Conservation (phyloP, 2,329 filamentous ascomycete species). For the Alternaria consortialis region DNA sequence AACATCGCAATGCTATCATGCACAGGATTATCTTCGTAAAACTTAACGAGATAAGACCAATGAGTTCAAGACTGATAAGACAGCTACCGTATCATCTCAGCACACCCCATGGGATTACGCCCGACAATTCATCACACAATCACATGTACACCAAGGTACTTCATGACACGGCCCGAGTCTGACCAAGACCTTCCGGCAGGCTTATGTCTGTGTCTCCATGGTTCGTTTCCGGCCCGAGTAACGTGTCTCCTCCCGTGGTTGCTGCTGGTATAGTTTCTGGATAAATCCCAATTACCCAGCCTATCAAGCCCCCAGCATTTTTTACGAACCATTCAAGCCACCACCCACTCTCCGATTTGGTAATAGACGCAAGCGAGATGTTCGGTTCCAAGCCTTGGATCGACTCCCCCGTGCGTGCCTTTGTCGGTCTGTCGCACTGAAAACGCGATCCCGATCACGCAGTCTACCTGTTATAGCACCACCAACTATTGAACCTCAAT, state of each 20-base stretch:
- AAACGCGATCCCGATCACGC: constrained; percentile 7
- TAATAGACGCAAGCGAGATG: constrained; percentile 8
- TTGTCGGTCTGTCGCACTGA: constrained; percentile 1
- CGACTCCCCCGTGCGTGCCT: not conserved
- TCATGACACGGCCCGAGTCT: constrained; percentile 25
- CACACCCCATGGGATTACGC: constrained; percentile 12
- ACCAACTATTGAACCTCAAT: constrained; percentile 1
- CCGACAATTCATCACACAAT: constrained; percentile 11
- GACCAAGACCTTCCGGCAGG: constrained; percentile 10
- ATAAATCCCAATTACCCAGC: constrained; percentile 18
- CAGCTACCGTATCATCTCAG: constrained; percentile 20
- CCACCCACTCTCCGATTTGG: not conserved
- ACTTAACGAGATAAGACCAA: not conserved
- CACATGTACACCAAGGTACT: constrained; percentile 9
- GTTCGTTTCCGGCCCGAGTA: constrained; percentile 15
- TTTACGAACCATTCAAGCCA: constrained; percentile 2
- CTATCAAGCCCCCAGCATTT: constrained; percentile 9
- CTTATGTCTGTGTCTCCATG: not conserved
- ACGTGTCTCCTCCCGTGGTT: not conserved
- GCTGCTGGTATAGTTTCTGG: constrained; percentile 12
- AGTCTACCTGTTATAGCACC: constrained; percentile 7
- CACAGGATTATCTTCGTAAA: not conserved
- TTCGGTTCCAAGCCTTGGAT: not conserved
- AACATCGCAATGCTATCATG: not conserved
- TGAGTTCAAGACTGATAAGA: constrained; percentile 3